Base-by-base conservation (phyloP, 192 early-diverging fungal species). In the Umbelopsis vinacea region DNA sequence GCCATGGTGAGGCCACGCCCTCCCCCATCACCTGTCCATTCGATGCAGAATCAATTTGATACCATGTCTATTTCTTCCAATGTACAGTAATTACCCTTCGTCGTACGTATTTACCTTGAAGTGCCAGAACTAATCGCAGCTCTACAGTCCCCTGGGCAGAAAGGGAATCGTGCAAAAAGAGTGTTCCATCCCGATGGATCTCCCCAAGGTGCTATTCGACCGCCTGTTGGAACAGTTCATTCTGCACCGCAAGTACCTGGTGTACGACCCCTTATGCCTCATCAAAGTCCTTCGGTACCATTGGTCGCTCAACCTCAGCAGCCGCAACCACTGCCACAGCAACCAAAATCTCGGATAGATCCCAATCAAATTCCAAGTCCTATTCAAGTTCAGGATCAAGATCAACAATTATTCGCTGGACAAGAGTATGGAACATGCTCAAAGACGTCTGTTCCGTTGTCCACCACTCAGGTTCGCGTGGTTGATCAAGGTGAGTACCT, bases 281-380 rank as follows among this genome's bases (percentile, higher is more conserved):
- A 50, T n/a, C 48, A 50, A 50, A 6, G 8, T 43, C 40, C 40
- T 43, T 11, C 11, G 40, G 40, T 12, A 6, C 48, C 48, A 50
- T 17, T 17, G 5, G 19, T 21, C 9, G 48, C 48, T 15, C 48
- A 48, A 17, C 79, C 77, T 24, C 77, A 68, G 35, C 74, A 79
- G 69, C 54, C 6, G 46, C 78, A 33, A 75, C 74, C 10, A 72
- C 74, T 70, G 68, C 69, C 12, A 70, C 66, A 26, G 45, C 73
- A 52, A 71, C 80, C 83, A 79, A 83, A 83, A 67, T 71, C 91
- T 24, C 86, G 88, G 19, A 99, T 99, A 60, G 95, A 99, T 75
- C 96, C 97, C 3, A 92, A 94, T 82, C 93, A 96, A 72, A 94
- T 99, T 67, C 97, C 97, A 19, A 90, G 91, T 22, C 96, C 97